phyloP scores from a whole-genome alignment of 2,329 filamentous ascomycete species.

The Pseudocercospora ulei region DNA sequence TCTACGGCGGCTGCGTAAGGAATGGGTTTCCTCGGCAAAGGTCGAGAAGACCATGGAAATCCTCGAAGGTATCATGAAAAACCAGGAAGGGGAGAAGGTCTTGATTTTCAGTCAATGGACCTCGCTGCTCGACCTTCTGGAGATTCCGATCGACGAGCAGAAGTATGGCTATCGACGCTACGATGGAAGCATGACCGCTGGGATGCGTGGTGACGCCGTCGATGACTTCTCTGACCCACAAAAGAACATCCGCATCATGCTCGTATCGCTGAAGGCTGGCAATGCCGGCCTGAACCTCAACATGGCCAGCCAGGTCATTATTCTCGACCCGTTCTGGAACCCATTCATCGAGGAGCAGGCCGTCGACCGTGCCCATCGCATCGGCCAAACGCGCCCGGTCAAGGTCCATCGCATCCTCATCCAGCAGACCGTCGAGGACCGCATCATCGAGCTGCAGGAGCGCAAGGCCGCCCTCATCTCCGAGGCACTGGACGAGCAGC shows the following conservation, averaged over 20 bases:
- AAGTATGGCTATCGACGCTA: slow-evolving; percentile 57
- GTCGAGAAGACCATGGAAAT: slow-evolving; percentile 60
- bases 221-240: slow-evolving; percentile 55
- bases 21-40: slow-evolving; percentile 67
- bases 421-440: slow-evolving; percentile 71
- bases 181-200: slow-evolving; percentile 63
- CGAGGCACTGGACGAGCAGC: slow-evolving; percentile 67
- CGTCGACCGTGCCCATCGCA: slow-evolving; percentile 78
- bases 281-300: slow-evolving; percentile 81
- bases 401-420: slow-evolving; percentile 72
- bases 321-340: slow-evolving; percentile 92
- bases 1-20: slow-evolving; percentile 55
- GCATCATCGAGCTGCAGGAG: slow-evolving; percentile 69
- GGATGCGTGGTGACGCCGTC: slow-evolving; percentile 57
- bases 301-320: slow-evolving; percentile 72
- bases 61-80: slow-evolving; percentile 43
- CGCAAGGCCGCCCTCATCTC: slow-evolving; percentile 68
- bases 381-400: slow-evolving; percentile 66
- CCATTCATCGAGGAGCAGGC: slow-evolving; percentile 88
- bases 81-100: slow-evolving; percentile 57
- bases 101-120: slow-evolving; percentile 79
- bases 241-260: slow-evolving; percentile 54
- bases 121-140: slow-evolving; percentile 64
- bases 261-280: slow-evolving; percentile 69
- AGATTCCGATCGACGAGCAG: slow-evolving; percentile 57